phyloP scores from a whole-genome alignment of 176 grass and related monocot genomes.

The Cocos nucifera region DNA sequence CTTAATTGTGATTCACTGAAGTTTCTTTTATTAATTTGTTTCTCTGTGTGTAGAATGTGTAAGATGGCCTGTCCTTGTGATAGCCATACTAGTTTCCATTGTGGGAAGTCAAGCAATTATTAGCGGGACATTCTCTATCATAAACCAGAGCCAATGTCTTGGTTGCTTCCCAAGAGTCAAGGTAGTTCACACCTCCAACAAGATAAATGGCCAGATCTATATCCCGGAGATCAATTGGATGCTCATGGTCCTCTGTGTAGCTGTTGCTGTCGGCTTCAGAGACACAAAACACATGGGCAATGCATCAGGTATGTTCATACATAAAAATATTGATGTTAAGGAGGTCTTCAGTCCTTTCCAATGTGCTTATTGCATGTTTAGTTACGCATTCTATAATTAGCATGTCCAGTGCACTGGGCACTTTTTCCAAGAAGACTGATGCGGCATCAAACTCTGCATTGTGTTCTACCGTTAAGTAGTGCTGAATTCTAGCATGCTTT shows the following conservation, averaged over 20 bases:
- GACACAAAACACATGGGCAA: constrained; percentile 18
- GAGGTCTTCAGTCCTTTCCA: too few relatives aligned
- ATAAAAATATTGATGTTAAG: too few relatives aligned
- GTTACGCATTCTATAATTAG: too few relatives aligned
- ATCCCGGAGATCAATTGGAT: constrained; percentile 17
- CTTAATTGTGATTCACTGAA: too few relatives aligned
- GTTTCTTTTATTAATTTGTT: too few relatives aligned
- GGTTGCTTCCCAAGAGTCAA: constrained; percentile 19
- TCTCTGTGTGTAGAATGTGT: constrained; percentile 1
- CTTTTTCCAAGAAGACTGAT: too few relatives aligned
- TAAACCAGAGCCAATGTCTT: constrained; percentile 16
- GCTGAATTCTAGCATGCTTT: too few relatives aligned
- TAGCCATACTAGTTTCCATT: constrained; percentile 15
- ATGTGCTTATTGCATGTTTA: too few relatives aligned
- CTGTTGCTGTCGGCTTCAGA: constrained; percentile 11
- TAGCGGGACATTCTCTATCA: constrained; percentile 14
- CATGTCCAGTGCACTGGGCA: too few relatives aligned
- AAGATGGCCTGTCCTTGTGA: constrained; percentile 11
- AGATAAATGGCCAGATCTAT: constrained; percentile 15
- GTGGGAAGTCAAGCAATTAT: constrained; percentile 19
- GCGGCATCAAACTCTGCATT: too few relatives aligned
- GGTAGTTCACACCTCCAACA: constrained; percentile 21
- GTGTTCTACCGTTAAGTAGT: too few relatives aligned
- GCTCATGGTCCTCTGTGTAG: constrained; percentile 15
- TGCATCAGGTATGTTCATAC: constrained; percentile 13